Conservation (phyloP, 202 grass and related monocot genomes). For the Setaria italica region DNA sequence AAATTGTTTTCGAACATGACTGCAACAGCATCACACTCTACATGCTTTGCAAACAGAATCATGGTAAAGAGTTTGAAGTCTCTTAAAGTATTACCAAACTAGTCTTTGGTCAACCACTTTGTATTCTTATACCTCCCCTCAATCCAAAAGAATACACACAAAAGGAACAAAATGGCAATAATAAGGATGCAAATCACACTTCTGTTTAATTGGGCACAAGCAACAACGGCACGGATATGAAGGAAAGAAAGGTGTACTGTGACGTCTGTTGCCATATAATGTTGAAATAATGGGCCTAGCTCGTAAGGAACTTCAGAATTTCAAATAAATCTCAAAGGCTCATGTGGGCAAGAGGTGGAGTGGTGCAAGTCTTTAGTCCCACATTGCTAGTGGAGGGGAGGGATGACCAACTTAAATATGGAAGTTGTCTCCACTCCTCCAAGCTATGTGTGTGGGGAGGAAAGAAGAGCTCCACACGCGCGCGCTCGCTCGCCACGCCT, state of each 20-base stretch:
- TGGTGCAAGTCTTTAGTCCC: too few relatives aligned
- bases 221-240: neutral
- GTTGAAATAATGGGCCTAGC: too few relatives aligned
- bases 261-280: neutral
- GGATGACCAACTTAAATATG: too few relatives aligned
- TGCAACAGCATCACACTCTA: neutral
- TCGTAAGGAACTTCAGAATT: too few relatives aligned
- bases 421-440: too few relatives aligned
- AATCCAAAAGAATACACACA: neutral
- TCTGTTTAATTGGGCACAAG: neutral
- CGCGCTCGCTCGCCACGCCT: too few relatives aligned
- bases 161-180: neutral
- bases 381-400: too few relatives aligned
- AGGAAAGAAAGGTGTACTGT: neutral
- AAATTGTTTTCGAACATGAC: neutral
- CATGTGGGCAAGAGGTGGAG: too few relatives aligned
- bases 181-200: neutral
- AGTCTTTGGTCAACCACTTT: neutral
- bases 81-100: neutral
- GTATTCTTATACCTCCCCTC: neutral
- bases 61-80: neutral
- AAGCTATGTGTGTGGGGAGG: too few relatives aligned
- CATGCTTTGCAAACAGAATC: neutral
- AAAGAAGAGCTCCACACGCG: too few relatives aligned
- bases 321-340: too few relatives aligned